Evolutionary conservation across 1,284 basidiomycete genomes (phyloP).

Genomic region (Gymnopus androsaceus): DNA sequence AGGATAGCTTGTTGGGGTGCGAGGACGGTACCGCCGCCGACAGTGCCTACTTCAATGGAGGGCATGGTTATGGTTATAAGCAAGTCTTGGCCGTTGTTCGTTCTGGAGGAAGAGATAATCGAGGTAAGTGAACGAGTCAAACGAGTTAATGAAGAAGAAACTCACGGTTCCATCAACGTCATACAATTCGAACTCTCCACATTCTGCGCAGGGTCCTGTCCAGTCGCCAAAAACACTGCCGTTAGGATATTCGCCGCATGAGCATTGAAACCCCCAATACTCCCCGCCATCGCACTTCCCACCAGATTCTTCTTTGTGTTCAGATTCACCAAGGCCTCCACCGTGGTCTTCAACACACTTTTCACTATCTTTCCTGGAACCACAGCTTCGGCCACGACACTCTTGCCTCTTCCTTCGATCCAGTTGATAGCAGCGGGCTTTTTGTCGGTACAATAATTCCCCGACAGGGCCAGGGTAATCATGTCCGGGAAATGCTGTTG

Average conservation of each 20-base stretch:
- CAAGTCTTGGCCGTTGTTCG: conserved; percentile 88
- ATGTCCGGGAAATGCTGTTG: conserved; percentile 87
- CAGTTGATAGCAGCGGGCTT: conserved; percentile 99
- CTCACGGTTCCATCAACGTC: conserved; percentile 96
- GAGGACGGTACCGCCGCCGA: conserved; percentile 94
- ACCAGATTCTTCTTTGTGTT: conserved; percentile 98
- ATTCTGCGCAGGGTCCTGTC: conserved; percentile 99
- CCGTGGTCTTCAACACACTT: conserved; percentile 94
- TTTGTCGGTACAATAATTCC: conserved; percentile 99
- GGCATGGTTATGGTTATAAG: conserved; percentile 94
- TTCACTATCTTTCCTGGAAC: conserved; percentile 88
- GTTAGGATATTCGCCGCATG: conserved; percentile 98
- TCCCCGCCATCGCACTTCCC: conserved; percentile 97
- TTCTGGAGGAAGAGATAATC: conserved; percentile 43
- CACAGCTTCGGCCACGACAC: conserved; percentile 94
- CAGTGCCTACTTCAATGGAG: conserved; percentile 94
- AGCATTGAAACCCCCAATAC: conserved; percentile 97
- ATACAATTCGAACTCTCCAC: conserved; percentile 99
- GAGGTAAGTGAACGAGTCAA: conserved; percentile 11
- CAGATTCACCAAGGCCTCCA: conserved; percentile 87
- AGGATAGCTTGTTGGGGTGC: conserved; percentile 86
- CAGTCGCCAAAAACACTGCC: conserved; percentile 93
- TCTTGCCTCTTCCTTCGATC: conserved; percentile 99
- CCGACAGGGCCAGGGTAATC: conserved; percentile 91
- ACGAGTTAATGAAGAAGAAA: conserved; percentile 29